phyloP scores from a whole-genome alignment of 2,329 filamentous ascomycete species.

The Cladosporium austrohemisphaericum region DNA sequence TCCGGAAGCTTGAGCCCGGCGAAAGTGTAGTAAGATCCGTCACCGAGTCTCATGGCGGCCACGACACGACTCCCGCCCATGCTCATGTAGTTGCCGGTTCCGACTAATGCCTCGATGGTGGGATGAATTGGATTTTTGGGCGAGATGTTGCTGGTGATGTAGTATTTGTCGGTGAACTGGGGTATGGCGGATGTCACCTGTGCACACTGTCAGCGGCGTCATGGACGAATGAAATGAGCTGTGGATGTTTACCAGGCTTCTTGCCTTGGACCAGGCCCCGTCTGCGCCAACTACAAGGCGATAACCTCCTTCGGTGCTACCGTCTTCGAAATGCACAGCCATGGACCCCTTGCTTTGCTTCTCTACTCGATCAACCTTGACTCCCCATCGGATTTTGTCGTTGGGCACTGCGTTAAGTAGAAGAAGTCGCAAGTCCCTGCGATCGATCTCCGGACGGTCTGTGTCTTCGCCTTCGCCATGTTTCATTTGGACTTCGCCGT shows the following conservation, averaged over 20 bases:
- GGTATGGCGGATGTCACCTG: conserved; percentile 36
- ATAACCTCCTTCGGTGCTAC: conserved; percentile 34
- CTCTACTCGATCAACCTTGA: conserved; percentile 23
- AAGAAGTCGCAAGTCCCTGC: conserved; percentile 34
- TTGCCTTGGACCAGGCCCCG: conserved; percentile 44
- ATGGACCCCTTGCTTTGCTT: conserved; percentile 20
- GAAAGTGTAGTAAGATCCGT: conserved; percentile 22
- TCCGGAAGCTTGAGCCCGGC: conserved; percentile 21
- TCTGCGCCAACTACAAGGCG: conserved; percentile 48
- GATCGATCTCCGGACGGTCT: conserved; percentile 42
- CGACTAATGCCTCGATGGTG: conserved; percentile 25
- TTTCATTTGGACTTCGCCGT: conserved; percentile 20
- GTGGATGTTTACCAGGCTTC: conserved; percentile 28
- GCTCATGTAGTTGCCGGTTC: conserved; percentile 29
- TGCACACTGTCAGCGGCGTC: neutral
- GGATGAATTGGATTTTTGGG: conserved; percentile 29
- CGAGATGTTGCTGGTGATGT: conserved; percentile 28
- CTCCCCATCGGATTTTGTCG: conserved; percentile 35
- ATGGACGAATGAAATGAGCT: neutral
- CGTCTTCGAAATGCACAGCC: conserved; percentile 31
- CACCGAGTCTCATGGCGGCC: conserved; percentile 21
- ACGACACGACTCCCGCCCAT: conserved; percentile 22
- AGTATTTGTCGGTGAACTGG: conserved; percentile 34
- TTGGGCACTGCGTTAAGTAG: conserved; percentile 36
- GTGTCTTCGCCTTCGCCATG: conserved; percentile 23